These are phyloP conservation scores for Apiospora saccharicola DNA, from an alignment of 2,329 filamentous ascomycete genomes.

Conservation along the genomic window DNA sequence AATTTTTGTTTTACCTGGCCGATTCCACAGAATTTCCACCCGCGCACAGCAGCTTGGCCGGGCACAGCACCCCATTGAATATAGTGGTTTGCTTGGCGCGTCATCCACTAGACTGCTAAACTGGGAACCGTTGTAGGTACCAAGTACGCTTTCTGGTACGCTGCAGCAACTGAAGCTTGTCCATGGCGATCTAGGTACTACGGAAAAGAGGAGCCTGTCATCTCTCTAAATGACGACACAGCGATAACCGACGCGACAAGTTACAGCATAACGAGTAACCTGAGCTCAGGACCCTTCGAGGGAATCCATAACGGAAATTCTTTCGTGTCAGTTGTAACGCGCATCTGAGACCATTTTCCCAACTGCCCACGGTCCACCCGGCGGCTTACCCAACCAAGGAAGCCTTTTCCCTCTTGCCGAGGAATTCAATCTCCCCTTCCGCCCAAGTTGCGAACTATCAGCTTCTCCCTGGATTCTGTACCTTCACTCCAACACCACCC, in stretches of 20 bases:
- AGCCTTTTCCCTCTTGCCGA: background rate
- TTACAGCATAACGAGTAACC: background rate
- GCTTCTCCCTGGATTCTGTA: background rate
- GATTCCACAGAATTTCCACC: conserved; percentile 9
- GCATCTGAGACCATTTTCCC: background rate
- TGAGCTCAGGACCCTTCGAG: background rate
- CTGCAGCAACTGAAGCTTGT: conserved; percentile 16
- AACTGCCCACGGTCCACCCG: conserved; percentile 1
- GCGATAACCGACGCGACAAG: background rate
- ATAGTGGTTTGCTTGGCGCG: conserved; percentile 8
- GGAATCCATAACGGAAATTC: conserved; percentile 8
- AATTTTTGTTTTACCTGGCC: conserved; percentile 4
- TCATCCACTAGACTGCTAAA: background rate
- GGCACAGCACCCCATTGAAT: background rate
- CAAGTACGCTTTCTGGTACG: too few relatives aligned
- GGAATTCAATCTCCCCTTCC: conserved; percentile 2
- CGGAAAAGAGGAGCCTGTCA: background rate
- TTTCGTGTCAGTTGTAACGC: background rate
- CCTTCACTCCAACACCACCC: background rate
- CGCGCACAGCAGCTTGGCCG: background rate
- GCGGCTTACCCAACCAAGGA: conserved; percentile 5
- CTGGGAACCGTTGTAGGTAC: conserved; percentile 17
- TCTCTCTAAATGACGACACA: conserved; percentile 20
- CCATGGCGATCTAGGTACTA: background rate
- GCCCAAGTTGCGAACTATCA: conserved; percentile 11